Conservation (phyloP, 2,329 filamentous ascomycete species). For the Cladorrhinum sp. region DNA sequence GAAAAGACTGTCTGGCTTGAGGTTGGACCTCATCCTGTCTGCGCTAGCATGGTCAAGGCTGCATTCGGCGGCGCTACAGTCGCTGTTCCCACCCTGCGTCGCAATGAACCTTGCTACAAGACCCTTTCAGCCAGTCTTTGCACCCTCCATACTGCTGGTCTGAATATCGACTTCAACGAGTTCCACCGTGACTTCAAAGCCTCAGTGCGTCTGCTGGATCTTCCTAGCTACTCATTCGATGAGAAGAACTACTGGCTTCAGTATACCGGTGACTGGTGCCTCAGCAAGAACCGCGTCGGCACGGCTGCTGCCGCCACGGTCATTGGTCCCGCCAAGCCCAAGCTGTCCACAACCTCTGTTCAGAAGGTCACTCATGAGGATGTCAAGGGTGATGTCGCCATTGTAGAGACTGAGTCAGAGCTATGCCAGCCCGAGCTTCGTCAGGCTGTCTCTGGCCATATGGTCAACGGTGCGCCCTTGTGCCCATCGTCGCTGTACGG, state of each 20-base stretch:
- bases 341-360: constrained; percentile 63
- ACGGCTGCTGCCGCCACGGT: constrained; percentile 31
- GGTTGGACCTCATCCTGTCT: constrained; percentile 71
- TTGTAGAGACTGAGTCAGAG: constrained; percentile 63
- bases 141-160: constrained; percentile 58
- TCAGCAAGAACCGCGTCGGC: constrained; percentile 64
- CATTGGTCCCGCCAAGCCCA: constrained; percentile 46
- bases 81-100: constrained; percentile 59
- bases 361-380: constrained; percentile 63
- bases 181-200: constrained; percentile 53
- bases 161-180: constrained; percentile 68
- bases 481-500: constrained; percentile 55
- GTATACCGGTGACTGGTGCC: constrained; percentile 66
- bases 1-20: constrained; percentile 70
- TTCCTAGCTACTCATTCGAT: constrained; percentile 71
- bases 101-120: constrained; percentile 62
- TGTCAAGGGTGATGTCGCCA: constrained; percentile 56
- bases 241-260: constrained; percentile 68
- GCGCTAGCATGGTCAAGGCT: constrained; percentile 64
- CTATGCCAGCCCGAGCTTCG: constrained; percentile 62
- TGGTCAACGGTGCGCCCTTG: constrained; percentile 41
- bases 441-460: constrained; percentile 58
- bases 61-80: constrained; percentile 54
- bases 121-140: constrained; percentile 58
- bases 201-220: constrained; percentile 49